Evolutionary conservation across 345 rosid genomes (phyloP).

Genomic region (Aegle marmelos): DNA sequence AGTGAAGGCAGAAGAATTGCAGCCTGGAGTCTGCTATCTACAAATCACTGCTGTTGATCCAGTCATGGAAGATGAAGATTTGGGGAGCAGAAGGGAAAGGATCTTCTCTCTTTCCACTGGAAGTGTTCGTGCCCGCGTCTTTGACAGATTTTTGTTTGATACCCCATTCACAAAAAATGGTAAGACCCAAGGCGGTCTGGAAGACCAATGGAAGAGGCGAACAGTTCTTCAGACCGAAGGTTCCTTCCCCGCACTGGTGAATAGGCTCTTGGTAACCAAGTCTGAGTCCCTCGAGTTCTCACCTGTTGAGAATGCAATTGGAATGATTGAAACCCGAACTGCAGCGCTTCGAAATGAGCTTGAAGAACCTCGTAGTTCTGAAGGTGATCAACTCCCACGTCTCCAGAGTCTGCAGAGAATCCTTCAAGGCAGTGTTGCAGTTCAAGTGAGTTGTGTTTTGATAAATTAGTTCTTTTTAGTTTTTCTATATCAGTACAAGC

Average conservation of each 20-base stretch:
- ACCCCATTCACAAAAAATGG: constrained; percentile 99
- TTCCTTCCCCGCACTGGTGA: constrained; percentile 95
- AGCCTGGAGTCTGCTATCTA: constrained; percentile 89
- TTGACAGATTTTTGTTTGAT: constrained; percentile 95
- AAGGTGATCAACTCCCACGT: constrained; percentile 95
- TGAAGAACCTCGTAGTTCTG: constrained; percentile 99
- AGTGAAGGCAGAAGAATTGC: constrained; percentile 95
- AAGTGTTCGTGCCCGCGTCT: constrained; percentile 87
- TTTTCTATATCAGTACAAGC: not conserved
- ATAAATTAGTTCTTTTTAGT: not conserved
- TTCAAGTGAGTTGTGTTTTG: constrained; percentile 56
- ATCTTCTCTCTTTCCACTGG: constrained; percentile 95
- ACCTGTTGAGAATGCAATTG: constrained; percentile 97
- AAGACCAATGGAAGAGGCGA: constrained; percentile 99
- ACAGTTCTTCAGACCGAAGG: constrained; percentile 93
- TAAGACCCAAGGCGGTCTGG: constrained; percentile 96
- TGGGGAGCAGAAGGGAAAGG: constrained; percentile 96
- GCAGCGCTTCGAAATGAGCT: constrained; percentile 90
- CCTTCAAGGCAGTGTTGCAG: constrained; percentile 99
- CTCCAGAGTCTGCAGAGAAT: constrained; percentile 97
- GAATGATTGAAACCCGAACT: constrained; percentile 98
- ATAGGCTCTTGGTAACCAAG: constrained; percentile 80
- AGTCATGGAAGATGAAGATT: constrained; percentile 99
- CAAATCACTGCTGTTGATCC: constrained; percentile 98
- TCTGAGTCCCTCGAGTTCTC: constrained; percentile 98